Base-by-base conservation (phyloP, 768 basidiomycete genomes). In the Phanerochaete sordida region DNA sequence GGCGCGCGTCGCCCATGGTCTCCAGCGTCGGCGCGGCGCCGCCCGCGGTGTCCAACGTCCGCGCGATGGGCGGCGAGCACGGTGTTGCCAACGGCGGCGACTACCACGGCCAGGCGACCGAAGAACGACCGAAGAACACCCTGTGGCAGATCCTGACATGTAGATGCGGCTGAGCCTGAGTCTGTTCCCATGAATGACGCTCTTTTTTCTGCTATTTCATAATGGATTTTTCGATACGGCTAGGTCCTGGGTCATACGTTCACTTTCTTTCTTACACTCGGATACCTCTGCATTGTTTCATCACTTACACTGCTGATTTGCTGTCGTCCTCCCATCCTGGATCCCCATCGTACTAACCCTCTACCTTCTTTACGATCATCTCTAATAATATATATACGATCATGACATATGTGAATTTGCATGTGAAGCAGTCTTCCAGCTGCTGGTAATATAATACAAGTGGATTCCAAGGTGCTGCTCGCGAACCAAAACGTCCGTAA, bases 1-100 rank as follows among this genome's bases (percentile, higher is more conserved):
- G 88, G n/a, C 84, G 89, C 54, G 81, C 84, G 28, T 92, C 91
- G 43, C 91, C 90, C 19, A 93, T 93, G 91, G 82, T 91, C 57
- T 82, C 88, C 27, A 85, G 79, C 54, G 79, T 84, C 48, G 83
- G 81, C 44, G 85, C 84, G 39, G 88, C 81, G 30, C 86, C 86
- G 56, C 88, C 87, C 27, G 88, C 88, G 31, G 73, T 91, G 62
- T 90, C 85, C 73, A 82, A 84, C 65, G 82, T 88, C 59, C 85
- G 89, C 54, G 90, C 87, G 58, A 77, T 79, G 66, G 88, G 78
- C 56, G 90, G 86, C 35, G 86, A 89, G 71, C 76, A 83, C 21
- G 88, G 90, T 46, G 79, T 82, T 61, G 81, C 85, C 56, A 83
- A 84, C 68, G 83, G 77, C 63, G 86, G 76, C 57, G 84, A 78